Base-by-base conservation (phyloP, 495 filamentous ascomycete species). In the Platismatia glauca region DNA sequence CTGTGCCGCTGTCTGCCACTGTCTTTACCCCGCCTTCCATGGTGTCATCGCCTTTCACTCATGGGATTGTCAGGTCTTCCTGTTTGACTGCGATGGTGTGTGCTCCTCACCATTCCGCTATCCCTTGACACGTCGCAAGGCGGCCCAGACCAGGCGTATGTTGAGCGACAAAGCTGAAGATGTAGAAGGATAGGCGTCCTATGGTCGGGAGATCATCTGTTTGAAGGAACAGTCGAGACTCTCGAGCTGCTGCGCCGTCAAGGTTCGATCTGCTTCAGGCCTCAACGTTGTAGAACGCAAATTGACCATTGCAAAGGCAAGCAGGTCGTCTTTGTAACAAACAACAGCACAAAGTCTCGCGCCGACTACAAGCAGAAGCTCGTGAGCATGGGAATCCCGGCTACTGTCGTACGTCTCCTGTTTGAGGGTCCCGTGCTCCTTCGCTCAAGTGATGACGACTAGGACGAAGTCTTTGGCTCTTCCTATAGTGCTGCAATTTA, bases 301-400 rank as follows among this genome's bases (percentile, higher is more conserved):
- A n/a, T 22, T 38, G 15, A 39, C 27, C 9, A 39, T 53, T 62
- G 58, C 27, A 44, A 20, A 94, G 91, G 89, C 60, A 99, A 99
- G 73, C 89, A 86, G 74, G 78, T 94, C 22, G 85, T 99, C 63
- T 99, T 99, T 71, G 94, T 99, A 53, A 97, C 94, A 5, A 99
- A 99, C 74, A 99, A 99, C 80, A 95, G 89, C 72, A 97, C 94
- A 34, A 97, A 97, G 72, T 96, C 93, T 22, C 89, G 94, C 22
- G 80, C 83, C 31, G 90, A 95, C 69, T 97, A 97, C 74, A 85
- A 86, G 72, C 91, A 92, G 76, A 97, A 97, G 68, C 83, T 98
- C 55, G 84, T 86, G n/a, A 74, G 71, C 29, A 77, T 96, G 68
- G 89, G 89, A 1, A 96, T 98, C 63, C 87, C 89, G 0, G 85